These are phyloP conservation scores for Paratinospora sagittata DNA, from an alignment of 164 flowering plant species.

Conservation along the genomic window DNA sequence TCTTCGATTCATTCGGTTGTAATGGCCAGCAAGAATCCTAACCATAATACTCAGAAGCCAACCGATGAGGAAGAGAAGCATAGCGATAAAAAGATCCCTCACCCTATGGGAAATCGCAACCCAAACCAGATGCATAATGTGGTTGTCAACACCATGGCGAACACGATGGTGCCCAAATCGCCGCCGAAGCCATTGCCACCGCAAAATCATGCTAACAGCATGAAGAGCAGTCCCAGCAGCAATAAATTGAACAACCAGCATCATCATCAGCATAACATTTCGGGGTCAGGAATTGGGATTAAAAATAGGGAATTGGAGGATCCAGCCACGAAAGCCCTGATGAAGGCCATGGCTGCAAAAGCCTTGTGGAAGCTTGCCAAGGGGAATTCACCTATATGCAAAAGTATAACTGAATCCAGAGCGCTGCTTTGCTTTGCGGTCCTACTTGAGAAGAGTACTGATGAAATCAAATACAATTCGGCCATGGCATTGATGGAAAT, in stretches of 20 bases:
- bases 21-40: conserved; percentile 34
- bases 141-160: conserved; percentile 22
- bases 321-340: conserved; percentile 51
- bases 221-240: conserved; percentile 15
- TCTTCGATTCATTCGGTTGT: too few relatives aligned
- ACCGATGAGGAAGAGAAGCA: conserved; percentile 1
- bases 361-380: conserved; percentile 60
- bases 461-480: conserved; percentile 55
- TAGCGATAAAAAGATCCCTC: conserved; percentile 14
- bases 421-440: conserved; percentile 76
- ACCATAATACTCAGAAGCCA: too few relatives aligned
- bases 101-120: conserved; percentile 32
- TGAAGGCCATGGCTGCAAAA: conserved; percentile 84
- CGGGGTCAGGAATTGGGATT: conserved; percentile 45
- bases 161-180: too few relatives aligned
- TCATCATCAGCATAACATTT: conserved; percentile 14
- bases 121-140: conserved; percentile 50
- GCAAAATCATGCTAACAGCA: too few relatives aligned
- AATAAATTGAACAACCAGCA: background rate
- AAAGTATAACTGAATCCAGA: conserved; percentile 70
- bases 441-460: conserved; percentile 61
- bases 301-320: conserved; percentile 70
- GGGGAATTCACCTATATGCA: conserved; percentile 50
- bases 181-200: too few relatives aligned
- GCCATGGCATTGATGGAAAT: conserved; percentile 85